Evolutionary conservation across 306 rosid genomes (phyloP).

Genomic region (Gastrolobium villosum): DNA sequence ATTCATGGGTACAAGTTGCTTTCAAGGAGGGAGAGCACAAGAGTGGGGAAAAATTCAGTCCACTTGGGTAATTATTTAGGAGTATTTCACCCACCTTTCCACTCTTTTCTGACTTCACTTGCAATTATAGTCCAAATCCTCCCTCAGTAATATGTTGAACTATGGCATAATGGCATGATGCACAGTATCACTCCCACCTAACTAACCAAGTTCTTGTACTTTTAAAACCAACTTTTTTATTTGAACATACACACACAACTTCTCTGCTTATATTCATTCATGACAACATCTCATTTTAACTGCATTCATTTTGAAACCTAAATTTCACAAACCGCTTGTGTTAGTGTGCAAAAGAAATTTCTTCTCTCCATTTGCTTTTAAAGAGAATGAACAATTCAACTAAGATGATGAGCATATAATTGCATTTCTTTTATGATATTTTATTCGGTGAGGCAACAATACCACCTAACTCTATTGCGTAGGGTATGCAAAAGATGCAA

Average conservation of each 20-base stretch:
- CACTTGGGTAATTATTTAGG: conserved; percentile 44
- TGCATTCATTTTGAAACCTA: neutral
- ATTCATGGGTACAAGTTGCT: conserved; percentile 65
- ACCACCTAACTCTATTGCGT: conserved; percentile 48
- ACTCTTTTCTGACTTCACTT: conserved; percentile 32
- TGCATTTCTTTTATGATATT: conserved; percentile 21
- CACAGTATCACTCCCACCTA: conserved; percentile 37
- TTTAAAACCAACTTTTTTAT: neutral
- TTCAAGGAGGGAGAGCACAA: conserved; percentile 45
- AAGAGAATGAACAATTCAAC: conserved; percentile 55
- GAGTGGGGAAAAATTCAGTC: conserved; percentile 43
- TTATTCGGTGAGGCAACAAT: conserved; percentile 51
- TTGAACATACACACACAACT: neutral
- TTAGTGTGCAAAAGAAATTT: conserved; percentile 35
- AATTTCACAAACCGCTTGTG: neutral
- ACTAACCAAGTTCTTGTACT: conserved; percentile 7
- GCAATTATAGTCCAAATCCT: conserved; percentile 38
- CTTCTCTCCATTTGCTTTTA: neutral
- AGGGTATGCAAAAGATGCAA: conserved; percentile 49
- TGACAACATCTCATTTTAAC: neutral
- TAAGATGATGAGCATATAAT: conserved; percentile 33
- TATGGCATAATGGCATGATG: conserved; percentile 42
- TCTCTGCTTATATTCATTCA: neutral
- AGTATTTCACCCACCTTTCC: conserved; percentile 49
- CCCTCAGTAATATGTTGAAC: conserved; percentile 49